phyloP scores from a whole-genome alignment of 2,329 filamentous ascomycete species.

The Macrophomina tecta region DNA sequence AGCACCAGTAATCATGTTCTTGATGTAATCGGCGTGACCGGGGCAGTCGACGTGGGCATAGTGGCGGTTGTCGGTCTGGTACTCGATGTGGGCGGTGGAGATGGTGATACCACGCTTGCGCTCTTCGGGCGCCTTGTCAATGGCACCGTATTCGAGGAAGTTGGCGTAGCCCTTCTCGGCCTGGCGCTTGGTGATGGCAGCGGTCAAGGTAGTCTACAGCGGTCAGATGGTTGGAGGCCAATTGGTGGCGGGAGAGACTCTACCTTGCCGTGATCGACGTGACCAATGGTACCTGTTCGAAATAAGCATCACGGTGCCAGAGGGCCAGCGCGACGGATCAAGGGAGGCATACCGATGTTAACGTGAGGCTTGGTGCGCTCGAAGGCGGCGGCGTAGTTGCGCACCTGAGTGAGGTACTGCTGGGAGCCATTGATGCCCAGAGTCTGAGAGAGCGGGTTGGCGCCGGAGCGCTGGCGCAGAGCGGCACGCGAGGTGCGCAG shows the following conservation, averaged over 20 bases:
- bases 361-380: conserved; percentile 96
- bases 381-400: conserved; percentile 70
- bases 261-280: conserved; percentile 99
- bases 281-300: conserved; percentile 88
- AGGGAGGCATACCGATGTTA: conserved; percentile 77
- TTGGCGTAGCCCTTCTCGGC: conserved; percentile 90
- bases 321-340: not conserved
- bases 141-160: conserved; percentile 96
- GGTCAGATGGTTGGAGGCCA: conserved; percentile 31
- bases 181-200: conserved; percentile 98
- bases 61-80: conserved; percentile 90
- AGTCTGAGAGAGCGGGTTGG: conserved; percentile 78
- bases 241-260: conserved; percentile 28
- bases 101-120: conserved; percentile 99
- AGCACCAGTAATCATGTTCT: conserved; percentile 99
- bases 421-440: conserved; percentile 67
- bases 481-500: conserved; percentile 81
- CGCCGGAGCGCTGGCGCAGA: conserved; percentile 67
- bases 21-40: conserved; percentile 99
- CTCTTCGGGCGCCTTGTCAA: conserved; percentile 99
- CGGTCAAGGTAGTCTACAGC: conserved; percentile 89
- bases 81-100: conserved; percentile 97
- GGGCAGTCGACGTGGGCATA: conserved; percentile 99
- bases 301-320: conserved; percentile 29
- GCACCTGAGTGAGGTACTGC: conserved; percentile 68